A percentile compares a stretch with the other conserved stretches of the same genome.
These are phyloP conservation scores for Alisma plantagoaquatica DNA, from an alignment of 106 monocot genomes.

Conservation along the genomic window DNA sequence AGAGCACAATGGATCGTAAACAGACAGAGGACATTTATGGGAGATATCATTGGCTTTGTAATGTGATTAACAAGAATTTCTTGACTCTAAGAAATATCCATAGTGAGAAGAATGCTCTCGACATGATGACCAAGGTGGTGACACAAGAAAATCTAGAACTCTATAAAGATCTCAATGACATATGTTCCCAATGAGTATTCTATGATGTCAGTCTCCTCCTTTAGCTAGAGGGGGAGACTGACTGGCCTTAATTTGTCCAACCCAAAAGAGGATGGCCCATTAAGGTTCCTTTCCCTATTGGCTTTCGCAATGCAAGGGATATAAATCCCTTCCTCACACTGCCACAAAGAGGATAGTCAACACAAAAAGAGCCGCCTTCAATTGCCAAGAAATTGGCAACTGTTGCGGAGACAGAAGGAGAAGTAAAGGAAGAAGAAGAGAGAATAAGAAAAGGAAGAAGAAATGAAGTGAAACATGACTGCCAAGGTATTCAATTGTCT, in stretches of 20 bases:
- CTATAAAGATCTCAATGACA: not conserved
- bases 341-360: too few relatives aligned
- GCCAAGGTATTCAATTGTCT: too few relatives aligned
- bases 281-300: too few relatives aligned
- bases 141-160: not conserved
- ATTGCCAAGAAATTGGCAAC: too few relatives aligned
- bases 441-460: too few relatives aligned
- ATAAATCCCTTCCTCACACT: too few relatives aligned
- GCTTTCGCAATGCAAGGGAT: too few relatives aligned
- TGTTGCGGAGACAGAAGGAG: too few relatives aligned
- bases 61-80: not conserved
- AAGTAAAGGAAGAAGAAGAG: too few relatives aligned
- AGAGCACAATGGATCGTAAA: not conserved
- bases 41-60: slow-evolving; percentile 2
- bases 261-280: not conserved
- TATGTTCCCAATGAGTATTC: not conserved
- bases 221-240: slow-evolving; percentile 2
- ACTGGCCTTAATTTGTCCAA: too few relatives aligned
- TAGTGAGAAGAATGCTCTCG: not conserved
- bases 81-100: not conserved
- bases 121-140: not conserved
- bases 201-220: not conserved
- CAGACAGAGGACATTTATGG: not conserved
- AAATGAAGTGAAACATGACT: too few relatives aligned
- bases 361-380: too few relatives aligned